Percentiles rank a stretch among this genome's conserved stretches.
These are phyloP conservation scores for Mycena belliarum DNA, from an alignment of 768 basidiomycete genomes.

Conservation along the genomic window DNA sequence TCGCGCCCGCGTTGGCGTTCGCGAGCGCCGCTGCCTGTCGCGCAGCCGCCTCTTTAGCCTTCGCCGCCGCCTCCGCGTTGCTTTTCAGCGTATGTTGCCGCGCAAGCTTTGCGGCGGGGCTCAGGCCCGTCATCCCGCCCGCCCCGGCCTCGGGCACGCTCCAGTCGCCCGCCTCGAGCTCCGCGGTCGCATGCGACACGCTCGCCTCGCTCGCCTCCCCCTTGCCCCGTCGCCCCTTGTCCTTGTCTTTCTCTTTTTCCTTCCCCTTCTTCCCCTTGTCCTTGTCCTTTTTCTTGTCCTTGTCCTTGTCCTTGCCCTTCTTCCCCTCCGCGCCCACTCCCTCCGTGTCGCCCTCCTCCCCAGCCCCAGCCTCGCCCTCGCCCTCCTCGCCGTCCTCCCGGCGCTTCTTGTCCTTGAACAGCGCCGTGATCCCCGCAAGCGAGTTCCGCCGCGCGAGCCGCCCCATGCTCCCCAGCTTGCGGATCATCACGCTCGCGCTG, in stretches of 20 bases:
- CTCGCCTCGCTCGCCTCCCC: conserved; percentile 65
- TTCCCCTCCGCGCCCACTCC: conserved; percentile 59
- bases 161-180: conserved; percentile 79
- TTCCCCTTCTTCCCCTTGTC: conserved; percentile 43
- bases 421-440: conserved; percentile 84
- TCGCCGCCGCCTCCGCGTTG: conserved; percentile 77
- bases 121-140: conserved; percentile 61
- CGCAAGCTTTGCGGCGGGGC: conserved; percentile 88
- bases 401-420: conserved; percentile 84
- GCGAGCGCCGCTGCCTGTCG: conserved; percentile 61
- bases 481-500: conserved; percentile 93
- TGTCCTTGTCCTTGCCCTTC: conserved; percentile 66
- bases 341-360: background rate
- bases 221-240: conserved; percentile 57
- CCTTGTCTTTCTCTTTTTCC: conserved; percentile 47
- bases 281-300: conserved; percentile 71
- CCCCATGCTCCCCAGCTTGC: conserved; percentile 90
- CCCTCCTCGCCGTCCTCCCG: conserved; percentile 47
- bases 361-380: conserved; percentile 25
- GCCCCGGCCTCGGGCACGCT: conserved; percentile 47
- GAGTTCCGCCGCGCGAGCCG: conserved; percentile 88
- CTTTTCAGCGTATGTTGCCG: conserved; percentile 90
- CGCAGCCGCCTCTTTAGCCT: conserved; percentile 60
- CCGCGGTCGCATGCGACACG: conserved; percentile 81
- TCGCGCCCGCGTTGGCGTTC: conserved; percentile 42